Evolutionary conservation across 1,284 basidiomycete genomes (phyloP), one percentile per base, ranked within the genome.

Genomic region (Puccinia coronata): DNA sequence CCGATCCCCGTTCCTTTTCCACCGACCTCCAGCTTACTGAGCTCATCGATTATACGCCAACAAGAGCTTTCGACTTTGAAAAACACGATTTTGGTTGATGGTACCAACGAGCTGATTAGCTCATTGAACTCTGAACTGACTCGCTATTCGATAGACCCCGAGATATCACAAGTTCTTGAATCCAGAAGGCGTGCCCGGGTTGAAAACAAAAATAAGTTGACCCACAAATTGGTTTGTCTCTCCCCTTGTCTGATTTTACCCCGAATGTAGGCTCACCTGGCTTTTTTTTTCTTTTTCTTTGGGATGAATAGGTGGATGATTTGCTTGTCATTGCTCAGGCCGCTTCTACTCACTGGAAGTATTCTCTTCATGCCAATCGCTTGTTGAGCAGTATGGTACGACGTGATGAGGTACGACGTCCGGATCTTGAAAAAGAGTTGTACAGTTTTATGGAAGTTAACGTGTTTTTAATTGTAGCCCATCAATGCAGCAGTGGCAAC

Each of bases 401-500:
- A 59, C 76, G 82, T 20, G 82, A 82, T 69, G 72, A 77, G 73
- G 80, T 81, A 67, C 39, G 69, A 9, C 72, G 25, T 43, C 47
- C 23, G 34, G 11, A 23, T 28, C 72, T 63, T 8, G 39, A 4
- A 2, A 51, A 5, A 4, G 16, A 16, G 12, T 53, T 65, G 16
- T 3, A 11, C 5, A 71, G 28, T 71, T 43, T 53, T 51, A 4
- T 4, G 18, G 47, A 31, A 20, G 41, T 36, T 53, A 34, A 51
- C 14, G 18, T 71, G 28, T 55, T 51, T 36, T 23, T 34, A n/a
- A 34, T 71, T 71, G 20, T 53, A 80, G 78, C 78, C 82, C 6
- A 80, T 84, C 55, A 82, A 82, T 43, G 82, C 82, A 28, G 79
- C 71, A 53, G 61, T 74, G 5, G 81, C 83, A 9, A 83, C 85